Base-by-base conservation (phyloP, 805 yeast genomes). In the Yarrowia osloensis region DNA sequence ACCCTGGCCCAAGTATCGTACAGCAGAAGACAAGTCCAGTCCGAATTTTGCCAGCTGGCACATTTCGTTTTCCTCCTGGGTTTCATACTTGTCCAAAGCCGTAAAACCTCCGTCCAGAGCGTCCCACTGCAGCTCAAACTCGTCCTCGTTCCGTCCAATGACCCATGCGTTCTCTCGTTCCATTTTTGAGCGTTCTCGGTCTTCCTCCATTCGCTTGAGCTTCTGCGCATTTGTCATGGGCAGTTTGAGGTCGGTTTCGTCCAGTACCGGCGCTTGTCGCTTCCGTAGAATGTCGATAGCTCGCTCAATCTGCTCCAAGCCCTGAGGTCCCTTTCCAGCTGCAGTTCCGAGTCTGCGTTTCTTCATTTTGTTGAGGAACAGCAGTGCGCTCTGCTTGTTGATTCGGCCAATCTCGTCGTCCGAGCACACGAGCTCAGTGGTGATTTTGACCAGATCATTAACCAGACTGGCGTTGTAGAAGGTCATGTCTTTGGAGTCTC, bases 181-280 rank as follows among this genome's bases (percentile, higher is more conserved):
- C 70, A 90, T 83, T 74, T 94, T 94, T 73, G 91, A 52, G 47
- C 97, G 81, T 75, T 94, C 99, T 71, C 99, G 81, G 75, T 94
- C 98, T 69, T 88, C 93, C 74, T 94, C 98, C 88, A 94, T 91
- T 68, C 98, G 80, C 40, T 85, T 82, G 19, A 91, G 74, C 19
- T 90, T 86, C 70, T 88, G 91, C 55, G 85, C 82, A 37, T 74
- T 74, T 1, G 81, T 71, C 29, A 71, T 65, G 22, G 66, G 52
- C 35, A 46, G 52, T 15, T 61, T 46, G 54, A 61, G 49, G 42
- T 35, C 29, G 22, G 54, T 44, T 19, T 57, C 63, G 15, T 57
- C 49, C 2, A 28, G 37, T 26, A 19, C 40, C 7, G 54, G 66
- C 17, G 29, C 24, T 22, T 17, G 9, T 61, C 66, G 29, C n/a